Evolutionary conservation across 805 yeast species (phyloP), one percentile per base, ranked within the genome.

Genomic region (Starmerella etchellsii): DNA sequence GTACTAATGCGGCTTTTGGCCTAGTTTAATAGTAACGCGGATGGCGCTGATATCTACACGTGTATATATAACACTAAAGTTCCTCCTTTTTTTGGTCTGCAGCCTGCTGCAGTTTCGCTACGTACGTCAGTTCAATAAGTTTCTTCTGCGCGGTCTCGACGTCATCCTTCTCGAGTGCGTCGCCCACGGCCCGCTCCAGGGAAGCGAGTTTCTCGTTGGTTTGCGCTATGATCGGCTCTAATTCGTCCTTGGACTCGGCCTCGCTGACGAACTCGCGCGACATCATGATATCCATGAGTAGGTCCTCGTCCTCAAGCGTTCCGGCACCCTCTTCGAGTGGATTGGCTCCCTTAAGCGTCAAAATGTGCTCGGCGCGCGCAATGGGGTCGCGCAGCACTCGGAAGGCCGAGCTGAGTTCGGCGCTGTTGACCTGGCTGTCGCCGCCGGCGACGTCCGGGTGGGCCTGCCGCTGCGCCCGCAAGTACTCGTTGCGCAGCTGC

Each of bases 251-350:
- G 39, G 60, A 62, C 1, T 65, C 62, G 4, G 83, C 77, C 48
- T 74, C 74, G 46, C 82, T 93, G 42, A 87, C 63, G 31, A 73
- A 71, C 59, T 88, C 98, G 56, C 87, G 91, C 4, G 83, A 74
- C 49, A 84, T 93, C 61, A 88, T 65, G 19, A 88, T 80, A 33
- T 74, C 73, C 78, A 83, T 72, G 31, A 88, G 62, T 54, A 82
- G 62, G 14, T 64, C 69, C 42, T 58, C 73, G 36, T 62, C 36
- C 62, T 66, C 50, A 65, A 74, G 46, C 61, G 60, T 35, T 52
- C 39, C 57, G 4, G 9, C 59, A 58, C 65, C 47, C 42, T 67
- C 68, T 7, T 67, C 64, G 16, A 62, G 59, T 6, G 73, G 76
- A 50, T 87, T 95, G 21, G 71, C 61, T 48, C 68, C 70, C 6